These are phyloP conservation scores for Termitomyces sp. DNA, from an alignment of 768 basidiomycete genomes.

Conservation along the genomic window DNA sequence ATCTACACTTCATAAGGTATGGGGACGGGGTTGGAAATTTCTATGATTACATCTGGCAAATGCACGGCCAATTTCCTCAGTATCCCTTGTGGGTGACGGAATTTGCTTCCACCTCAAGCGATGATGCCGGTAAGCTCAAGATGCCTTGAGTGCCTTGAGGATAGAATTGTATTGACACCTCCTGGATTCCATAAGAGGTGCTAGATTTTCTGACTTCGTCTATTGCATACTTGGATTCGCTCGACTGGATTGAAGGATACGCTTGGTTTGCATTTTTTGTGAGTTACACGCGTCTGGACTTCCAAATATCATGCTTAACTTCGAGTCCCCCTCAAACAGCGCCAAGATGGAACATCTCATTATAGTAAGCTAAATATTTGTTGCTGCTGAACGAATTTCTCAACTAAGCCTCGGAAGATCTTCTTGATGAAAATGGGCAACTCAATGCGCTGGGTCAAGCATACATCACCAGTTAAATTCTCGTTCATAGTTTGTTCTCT, in stretches of 20 bases:
- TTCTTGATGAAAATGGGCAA: constrained; percentile 20
- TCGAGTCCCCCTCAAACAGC: constrained; percentile 7
- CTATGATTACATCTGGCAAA: constrained; percentile 29
- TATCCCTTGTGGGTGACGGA: constrained; percentile 36
- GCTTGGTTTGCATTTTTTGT: constrained; percentile 44
- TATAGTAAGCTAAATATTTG: constrained; percentile 16
- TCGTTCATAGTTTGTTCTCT: neutral
- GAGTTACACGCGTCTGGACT: constrained; percentile 1
- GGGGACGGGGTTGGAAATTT: constrained; percentile 31
- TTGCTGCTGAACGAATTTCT: neutral
- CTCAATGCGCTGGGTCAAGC: constrained; percentile 19
- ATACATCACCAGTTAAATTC: constrained; percentile 13
- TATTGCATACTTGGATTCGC: constrained; percentile 37
- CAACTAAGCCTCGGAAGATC: constrained; percentile 9
- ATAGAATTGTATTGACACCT: neutral
- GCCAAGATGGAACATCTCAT: constrained; percentile 19
- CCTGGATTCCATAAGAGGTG: neutral
- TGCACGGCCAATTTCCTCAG: constrained; percentile 30
- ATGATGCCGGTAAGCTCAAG: constrained; percentile 14
- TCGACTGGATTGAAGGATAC: constrained; percentile 43
- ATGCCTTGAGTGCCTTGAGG: neutral
- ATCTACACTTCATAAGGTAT: constrained; percentile 19
- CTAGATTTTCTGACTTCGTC: constrained; percentile 38
- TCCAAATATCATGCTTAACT: neutral
- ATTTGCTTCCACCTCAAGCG: constrained; percentile 18